Evolutionary conservation across 495 filamentous ascomycete species (phyloP).

Genomic region (Podospora fimiseda): DNA sequence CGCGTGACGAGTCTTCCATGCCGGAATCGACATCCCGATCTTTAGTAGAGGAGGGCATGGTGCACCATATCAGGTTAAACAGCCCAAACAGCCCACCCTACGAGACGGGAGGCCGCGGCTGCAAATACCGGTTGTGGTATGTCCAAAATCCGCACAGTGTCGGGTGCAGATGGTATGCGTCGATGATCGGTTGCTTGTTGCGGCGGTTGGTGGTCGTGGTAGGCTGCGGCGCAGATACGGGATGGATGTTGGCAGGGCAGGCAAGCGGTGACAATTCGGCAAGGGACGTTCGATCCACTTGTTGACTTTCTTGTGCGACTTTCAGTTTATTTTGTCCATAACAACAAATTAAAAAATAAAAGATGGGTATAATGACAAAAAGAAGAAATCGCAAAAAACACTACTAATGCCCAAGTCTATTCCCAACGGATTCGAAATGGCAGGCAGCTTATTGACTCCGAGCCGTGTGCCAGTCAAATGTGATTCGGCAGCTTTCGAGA

Average conservation of each 20-base stretch:
- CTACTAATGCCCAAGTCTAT: background rate
- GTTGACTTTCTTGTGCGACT: too few species aligned
- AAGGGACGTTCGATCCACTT: too few species aligned
- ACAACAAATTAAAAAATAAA: background rate
- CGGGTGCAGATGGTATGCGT: background rate
- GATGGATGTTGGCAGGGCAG: background rate
- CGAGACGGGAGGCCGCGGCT: slow-evolving; percentile 22
- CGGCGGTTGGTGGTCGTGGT: background rate
- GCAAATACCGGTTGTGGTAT: slow-evolving; percentile 2
- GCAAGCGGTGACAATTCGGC: background rate
- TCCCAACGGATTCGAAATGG: too few species aligned
- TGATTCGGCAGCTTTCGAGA: background rate
- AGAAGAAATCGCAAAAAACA: background rate
- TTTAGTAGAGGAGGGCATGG: slow-evolving; percentile 39
- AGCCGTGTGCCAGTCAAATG: background rate
- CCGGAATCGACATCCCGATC: slow-evolving; percentile 36
- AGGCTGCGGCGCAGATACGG: slow-evolving; percentile 4
- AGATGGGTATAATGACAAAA: background rate
- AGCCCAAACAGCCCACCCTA: slow-evolving; percentile 8
- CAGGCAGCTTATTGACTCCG: too few species aligned
- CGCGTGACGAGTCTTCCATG: slow-evolving; percentile 32
- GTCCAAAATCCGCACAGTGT: slow-evolving; percentile 5
- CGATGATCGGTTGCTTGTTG: background rate
- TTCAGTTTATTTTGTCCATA: too few species aligned
- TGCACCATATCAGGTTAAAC: slow-evolving; percentile 32